Evolutionary conservation across 140 eudicot genomes (phyloP).

Genomic region (Flaveria floridana): DNA sequence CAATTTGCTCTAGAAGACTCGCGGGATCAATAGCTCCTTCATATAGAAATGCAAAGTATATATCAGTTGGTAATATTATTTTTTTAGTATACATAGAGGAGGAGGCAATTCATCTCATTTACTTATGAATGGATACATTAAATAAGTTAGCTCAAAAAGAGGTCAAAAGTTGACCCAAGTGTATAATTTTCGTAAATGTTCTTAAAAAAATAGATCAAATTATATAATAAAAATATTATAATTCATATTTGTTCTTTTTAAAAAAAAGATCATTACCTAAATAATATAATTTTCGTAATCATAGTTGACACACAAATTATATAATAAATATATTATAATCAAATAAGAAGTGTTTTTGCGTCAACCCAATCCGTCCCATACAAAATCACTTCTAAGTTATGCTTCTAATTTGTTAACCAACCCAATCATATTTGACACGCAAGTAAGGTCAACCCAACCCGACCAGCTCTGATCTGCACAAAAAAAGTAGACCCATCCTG

Average conservation of each 20-base stretch:
- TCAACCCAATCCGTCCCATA: too few relatives aligned
- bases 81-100: background rate
- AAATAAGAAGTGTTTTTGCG: too few relatives aligned
- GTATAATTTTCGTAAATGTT: background rate
- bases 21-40: slow-evolving; percentile 76
- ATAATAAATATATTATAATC: too few relatives aligned
- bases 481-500: background rate
- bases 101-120: background rate
- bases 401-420: background rate
- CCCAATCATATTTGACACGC: background rate
- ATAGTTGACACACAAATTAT: background rate
- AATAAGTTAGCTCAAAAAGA: background rate
- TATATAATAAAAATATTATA: too few relatives aligned
- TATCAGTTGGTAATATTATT: background rate
- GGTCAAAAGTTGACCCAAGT: background rate
- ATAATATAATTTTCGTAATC: background rate
- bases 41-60: slow-evolving; percentile 6
- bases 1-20: slow-evolving; percentile 76
- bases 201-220: background rate
- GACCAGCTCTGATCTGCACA: too few relatives aligned
- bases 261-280: background rate
- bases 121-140: background rate
- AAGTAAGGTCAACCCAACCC: too few relatives aligned
- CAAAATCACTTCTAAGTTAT: too few relatives aligned
- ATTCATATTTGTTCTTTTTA: background rate